Evolutionary conservation across 176 grass and related monocot genomes (phyloP).

Genomic region (Ananas comosus): DNA sequence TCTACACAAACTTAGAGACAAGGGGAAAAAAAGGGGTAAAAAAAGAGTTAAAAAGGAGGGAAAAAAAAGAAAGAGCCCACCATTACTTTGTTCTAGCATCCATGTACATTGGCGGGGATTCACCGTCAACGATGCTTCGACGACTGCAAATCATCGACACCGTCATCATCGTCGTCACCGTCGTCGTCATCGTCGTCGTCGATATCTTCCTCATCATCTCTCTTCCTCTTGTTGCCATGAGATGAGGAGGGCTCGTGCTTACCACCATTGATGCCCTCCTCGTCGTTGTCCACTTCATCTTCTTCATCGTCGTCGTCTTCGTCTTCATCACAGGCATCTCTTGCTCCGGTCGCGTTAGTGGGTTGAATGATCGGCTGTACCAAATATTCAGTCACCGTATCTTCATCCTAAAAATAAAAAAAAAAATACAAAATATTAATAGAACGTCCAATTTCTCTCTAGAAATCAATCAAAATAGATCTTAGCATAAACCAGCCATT

Average conservation of each 20-base stretch:
- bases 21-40: conserved; percentile 1
- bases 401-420: conserved; percentile 55
- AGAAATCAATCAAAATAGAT: not conserved
- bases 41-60: not conserved
- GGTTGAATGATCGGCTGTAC: conserved; percentile 58
- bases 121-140: conserved; percentile 52
- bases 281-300: conserved; percentile 22
- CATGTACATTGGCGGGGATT: conserved; percentile 24
- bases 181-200: conserved; percentile 27
- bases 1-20: conserved; percentile 18
- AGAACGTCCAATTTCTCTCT: not conserved
- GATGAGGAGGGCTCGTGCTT: conserved; percentile 40
- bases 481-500: no score
- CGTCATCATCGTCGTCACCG: conserved; percentile 32
- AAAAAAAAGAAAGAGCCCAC: conserved; percentile 28
- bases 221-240: conserved; percentile 49
- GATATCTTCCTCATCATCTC: conserved; percentile 26
- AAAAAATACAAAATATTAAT: conserved; percentile 1
- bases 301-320: conserved; percentile 62
- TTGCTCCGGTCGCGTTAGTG: conserved; percentile 25
- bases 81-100: not conserved
- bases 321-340: conserved; percentile 35
- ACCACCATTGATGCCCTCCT: not conserved
- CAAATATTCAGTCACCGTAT: conserved; percentile 53
- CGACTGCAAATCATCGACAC: conserved; percentile 37